Conservation (phyloP, 495 filamentous ascomycete genomes). For the Penicillium angulare region DNA sequence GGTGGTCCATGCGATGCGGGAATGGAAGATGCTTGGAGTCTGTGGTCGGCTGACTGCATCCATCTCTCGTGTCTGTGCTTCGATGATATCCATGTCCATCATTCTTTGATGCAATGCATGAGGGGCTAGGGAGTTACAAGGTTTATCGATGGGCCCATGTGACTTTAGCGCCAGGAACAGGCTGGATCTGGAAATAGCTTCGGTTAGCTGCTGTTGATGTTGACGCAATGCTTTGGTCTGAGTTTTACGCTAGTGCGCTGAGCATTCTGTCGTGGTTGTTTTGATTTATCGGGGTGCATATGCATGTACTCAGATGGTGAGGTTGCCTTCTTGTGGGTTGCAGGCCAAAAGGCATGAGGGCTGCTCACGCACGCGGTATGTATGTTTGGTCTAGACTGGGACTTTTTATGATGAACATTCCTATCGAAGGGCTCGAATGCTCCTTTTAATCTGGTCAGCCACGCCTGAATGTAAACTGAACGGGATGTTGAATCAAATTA, state of each 20-base stretch:
- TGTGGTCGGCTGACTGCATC: conserved; percentile 1
- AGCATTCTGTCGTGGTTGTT: neutral
- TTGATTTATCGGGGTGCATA: too few relatives aligned
- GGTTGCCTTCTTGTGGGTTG: neutral
- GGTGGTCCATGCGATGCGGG: conserved; percentile 12
- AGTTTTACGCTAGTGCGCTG: neutral
- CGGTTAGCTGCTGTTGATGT: neutral
- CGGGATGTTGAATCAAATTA: too few relatives aligned
- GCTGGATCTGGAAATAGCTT: neutral
- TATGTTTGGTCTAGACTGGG: neutral
- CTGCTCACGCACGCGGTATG: too few relatives aligned
- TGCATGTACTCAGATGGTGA: too few relatives aligned
- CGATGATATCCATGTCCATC: neutral
- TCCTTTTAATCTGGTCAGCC: too few relatives aligned
- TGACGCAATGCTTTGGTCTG: neutral
- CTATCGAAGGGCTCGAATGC: too few relatives aligned
- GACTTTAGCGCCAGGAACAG: neutral
- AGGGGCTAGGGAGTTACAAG: too few relatives aligned
- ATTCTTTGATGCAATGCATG: neutral
- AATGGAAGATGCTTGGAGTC: neutral
- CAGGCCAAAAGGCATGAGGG: too few relatives aligned
- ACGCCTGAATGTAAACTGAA: too few relatives aligned
- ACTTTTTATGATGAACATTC: too few relatives aligned
- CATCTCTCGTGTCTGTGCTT: neutral
- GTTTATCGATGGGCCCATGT: neutral